Evolutionary conservation across 2,329 filamentous ascomycete genomes (phyloP).

Genomic region (Fusarium hostae): DNA sequence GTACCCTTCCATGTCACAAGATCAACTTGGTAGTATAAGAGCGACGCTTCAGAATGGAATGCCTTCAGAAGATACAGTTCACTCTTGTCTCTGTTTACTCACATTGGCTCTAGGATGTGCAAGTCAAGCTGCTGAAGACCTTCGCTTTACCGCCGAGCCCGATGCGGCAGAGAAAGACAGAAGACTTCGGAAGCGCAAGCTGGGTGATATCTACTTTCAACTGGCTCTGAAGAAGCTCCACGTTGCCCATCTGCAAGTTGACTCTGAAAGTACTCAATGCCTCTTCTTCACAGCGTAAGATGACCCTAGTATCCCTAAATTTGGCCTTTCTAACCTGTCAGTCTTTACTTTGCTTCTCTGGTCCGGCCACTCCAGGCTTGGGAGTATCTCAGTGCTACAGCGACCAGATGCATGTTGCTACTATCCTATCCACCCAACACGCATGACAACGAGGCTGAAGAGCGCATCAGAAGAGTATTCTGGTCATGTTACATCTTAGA

Average conservation of each 20-base stretch:
- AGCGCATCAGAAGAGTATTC: conserved; percentile 62
- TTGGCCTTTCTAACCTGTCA: neutral
- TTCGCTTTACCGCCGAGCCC: conserved; percentile 34
- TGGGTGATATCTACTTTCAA: conserved; percentile 59
- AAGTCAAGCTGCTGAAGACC: conserved; percentile 52
- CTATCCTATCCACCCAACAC: conserved; percentile 55
- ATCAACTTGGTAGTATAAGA: conserved; percentile 50
- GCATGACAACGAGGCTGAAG: conserved; percentile 54
- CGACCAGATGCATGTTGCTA: conserved; percentile 61
- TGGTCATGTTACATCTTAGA: conserved; percentile 67
- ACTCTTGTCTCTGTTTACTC: conserved; percentile 57
- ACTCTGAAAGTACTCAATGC: conserved; percentile 59
- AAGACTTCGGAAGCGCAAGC: conserved; percentile 47
- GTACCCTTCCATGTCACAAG: conserved; percentile 61
- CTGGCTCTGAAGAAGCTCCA: conserved; percentile 58
- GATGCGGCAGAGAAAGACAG: conserved; percentile 45
- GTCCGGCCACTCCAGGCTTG: conserved; percentile 63
- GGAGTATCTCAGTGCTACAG: conserved; percentile 61
- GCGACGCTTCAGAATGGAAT: conserved; percentile 48
- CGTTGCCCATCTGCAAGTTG: conserved; percentile 59
- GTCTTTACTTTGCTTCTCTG: conserved; percentile 61
- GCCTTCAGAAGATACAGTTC: conserved; percentile 51
- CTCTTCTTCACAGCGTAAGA: conserved; percentile 62
- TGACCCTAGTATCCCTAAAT: rapidly evolving
- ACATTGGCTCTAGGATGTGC: conserved; percentile 61